Base-by-base conservation (phyloP, 2,329 filamentous ascomycete species). In the Pseudogymnoascus verrucosus region DNA sequence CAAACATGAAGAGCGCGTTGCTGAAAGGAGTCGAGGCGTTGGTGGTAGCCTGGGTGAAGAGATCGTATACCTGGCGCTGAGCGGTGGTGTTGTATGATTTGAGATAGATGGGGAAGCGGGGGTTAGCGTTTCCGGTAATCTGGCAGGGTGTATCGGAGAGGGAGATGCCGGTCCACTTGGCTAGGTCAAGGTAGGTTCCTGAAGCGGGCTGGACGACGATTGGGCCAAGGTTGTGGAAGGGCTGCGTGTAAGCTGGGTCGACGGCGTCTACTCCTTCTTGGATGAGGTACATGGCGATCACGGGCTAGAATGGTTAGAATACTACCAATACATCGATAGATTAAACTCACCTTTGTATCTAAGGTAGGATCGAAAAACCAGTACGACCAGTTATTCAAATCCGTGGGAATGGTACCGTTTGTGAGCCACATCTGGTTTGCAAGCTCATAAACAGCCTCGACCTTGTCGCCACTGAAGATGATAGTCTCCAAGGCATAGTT, bases 1-100 rank as follows among this genome's bases (percentile, higher is more conserved):
- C 83, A 62, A 85, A 81, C 77, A 84, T 79, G 72, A 84, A 80
- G 51, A 83, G 73, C 1, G 77, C 78, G 66, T 74, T 68, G n/a
- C 72, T 65, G 68, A 75, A 76, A 26, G 68, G 71, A 34, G 70
- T 68, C 12, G 65, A 54, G 37, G 64, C 67, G n/a, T 67, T 71
- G 39, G 69, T 70, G 5, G 70, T 69, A 16, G 61, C 6, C 67
- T 63, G 4, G 51, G 66, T 69, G 69, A 76, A 78, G 14, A 71
- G 63, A n/a, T 74, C 69, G 67, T 75, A 75, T 0, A 64, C 69
- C 19, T 37, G n/a, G 5, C 39, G 21, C 39, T 67, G 65, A 16
- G 69, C 68, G 1, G 57, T 51, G 36, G 61, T 14, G 64, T 69
- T 68, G 63, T 70, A 70, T 11, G 64, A 60, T 23, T 67, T 54